Evolutionary conservation across 768 basidiomycete species (phyloP).

Genomic region (Kwoniella heveanensis): DNA sequence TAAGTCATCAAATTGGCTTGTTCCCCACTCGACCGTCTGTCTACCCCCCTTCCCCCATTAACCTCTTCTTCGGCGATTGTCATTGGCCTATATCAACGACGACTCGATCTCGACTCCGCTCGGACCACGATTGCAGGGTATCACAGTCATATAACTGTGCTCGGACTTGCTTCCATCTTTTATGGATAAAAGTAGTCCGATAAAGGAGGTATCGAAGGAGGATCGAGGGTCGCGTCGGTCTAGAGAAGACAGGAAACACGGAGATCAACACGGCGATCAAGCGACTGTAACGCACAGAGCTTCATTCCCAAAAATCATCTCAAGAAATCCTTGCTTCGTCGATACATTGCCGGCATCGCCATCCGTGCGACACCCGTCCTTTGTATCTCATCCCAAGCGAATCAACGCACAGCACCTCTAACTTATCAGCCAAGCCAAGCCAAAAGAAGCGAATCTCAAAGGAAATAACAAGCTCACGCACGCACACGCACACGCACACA

Average conservation of each 20-base stretch:
- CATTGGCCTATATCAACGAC: too few species aligned
- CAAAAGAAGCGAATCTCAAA: too few species aligned
- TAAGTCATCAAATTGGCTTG: not conserved
- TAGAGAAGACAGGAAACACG: not conserved
- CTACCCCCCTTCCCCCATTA: not conserved
- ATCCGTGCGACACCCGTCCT: not conserved
- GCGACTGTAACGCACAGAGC: not conserved
- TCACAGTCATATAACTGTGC: not conserved
- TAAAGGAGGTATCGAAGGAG: not conserved
- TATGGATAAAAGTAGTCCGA: not conserved
- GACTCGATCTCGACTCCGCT: not conserved
- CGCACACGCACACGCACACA: not conserved
- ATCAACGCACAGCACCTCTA: not conserved
- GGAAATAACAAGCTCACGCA: too few species aligned
- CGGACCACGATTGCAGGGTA: not conserved
- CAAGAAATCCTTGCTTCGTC: not conserved
- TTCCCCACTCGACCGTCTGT: too few species aligned
- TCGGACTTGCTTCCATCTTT: not conserved
- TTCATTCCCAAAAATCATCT: not conserved
- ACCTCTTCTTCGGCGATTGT: not conserved
- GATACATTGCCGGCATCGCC: not conserved
- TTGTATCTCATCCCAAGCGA: not conserved
- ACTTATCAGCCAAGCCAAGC: not conserved
- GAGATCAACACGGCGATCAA: conserved; percentile 1
- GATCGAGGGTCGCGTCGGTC: not conserved